These are phyloP conservation scores for Sarcomyxa edulis DNA, from an alignment of 768 basidiomycete genomes.

Conservation along the genomic window DNA sequence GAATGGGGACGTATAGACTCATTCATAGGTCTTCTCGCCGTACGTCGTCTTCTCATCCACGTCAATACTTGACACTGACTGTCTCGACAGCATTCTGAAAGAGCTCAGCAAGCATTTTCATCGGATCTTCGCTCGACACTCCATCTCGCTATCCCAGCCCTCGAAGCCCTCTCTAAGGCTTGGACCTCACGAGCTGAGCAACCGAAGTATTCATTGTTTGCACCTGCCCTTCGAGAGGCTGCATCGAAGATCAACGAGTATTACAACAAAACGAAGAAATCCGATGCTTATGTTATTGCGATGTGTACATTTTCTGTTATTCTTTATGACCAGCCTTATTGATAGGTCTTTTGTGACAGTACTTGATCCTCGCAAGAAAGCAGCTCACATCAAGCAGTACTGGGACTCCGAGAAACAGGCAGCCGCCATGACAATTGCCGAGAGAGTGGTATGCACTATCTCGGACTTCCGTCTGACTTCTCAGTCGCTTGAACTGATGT, in stretches of 20 bases:
- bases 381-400: slow-evolving; percentile 18
- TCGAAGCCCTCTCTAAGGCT: slow-evolving; percentile 22
- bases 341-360: slow-evolving; percentile 12
- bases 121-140: slow-evolving; percentile 21
- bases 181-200: slow-evolving; percentile 14
- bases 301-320: slow-evolving; percentile 17
- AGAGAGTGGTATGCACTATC: slow-evolving; percentile 16
- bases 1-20: slow-evolving; percentile 20
- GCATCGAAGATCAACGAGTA: slow-evolving; percentile 22
- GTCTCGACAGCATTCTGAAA: slow-evolving; percentile 24
- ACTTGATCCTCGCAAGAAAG: slow-evolving; percentile 18
- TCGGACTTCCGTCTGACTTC: not conserved
- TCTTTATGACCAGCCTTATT: not conserved
- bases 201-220: slow-evolving; percentile 15
- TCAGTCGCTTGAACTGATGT: not conserved
- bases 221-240: slow-evolving; percentile 16
- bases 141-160: slow-evolving; percentile 24
- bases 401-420: slow-evolving; percentile 17
- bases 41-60: slow-evolving; percentile 11
- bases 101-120: slow-evolving; percentile 27
- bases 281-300: slow-evolving; percentile 23
- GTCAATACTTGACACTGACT: slow-evolving; percentile 1
- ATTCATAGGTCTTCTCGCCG: slow-evolving; percentile 15
- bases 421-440: slow-evolving; percentile 8
- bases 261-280: slow-evolving; percentile 21